Evolutionary conservation across 108 stramenopile species (phyloP).

Genomic region (Pseudonitzschia pungens): DNA sequence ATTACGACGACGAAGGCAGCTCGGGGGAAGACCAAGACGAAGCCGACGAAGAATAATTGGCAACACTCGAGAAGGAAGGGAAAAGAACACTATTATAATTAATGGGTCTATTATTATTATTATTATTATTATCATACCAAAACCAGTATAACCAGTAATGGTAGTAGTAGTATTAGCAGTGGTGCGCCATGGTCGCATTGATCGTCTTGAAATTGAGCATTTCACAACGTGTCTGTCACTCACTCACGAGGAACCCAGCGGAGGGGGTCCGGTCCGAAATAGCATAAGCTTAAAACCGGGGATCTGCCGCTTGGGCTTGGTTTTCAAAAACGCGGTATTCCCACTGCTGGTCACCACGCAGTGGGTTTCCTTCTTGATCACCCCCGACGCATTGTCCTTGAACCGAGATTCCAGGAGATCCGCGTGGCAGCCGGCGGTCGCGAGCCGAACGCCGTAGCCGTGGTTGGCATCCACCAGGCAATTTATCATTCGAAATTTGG

Average conservation of each 20-base stretch:
- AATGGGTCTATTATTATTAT: too few species aligned
- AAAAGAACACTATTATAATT: too few species aligned
- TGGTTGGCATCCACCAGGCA: conserved; percentile 23
- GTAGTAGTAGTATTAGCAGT: too few species aligned
- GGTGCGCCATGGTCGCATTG: too few species aligned
- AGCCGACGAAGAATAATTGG: neutral
- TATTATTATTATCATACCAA: too few species aligned
- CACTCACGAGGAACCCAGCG: neutral
- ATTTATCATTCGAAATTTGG: conserved; percentile 11
- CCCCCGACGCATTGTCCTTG: conserved; percentile 10
- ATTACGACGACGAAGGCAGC: conserved; percentile 29
- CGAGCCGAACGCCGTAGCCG: conserved; percentile 22
- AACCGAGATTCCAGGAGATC: conserved; percentile 19
- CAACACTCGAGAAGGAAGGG: too few species aligned
- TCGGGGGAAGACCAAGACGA: conserved; percentile 30
- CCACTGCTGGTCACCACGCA: conserved; percentile 24
- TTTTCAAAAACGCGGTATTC: conserved; percentile 17
- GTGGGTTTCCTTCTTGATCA: conserved; percentile 21
- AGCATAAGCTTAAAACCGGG: conserved; percentile 23
- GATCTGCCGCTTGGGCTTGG: neutral
- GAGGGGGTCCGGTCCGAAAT: neutral
- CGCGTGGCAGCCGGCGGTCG: neutral
- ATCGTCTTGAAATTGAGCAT: too few species aligned
- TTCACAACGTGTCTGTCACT: too few species aligned
- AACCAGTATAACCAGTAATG: too few species aligned